Base-by-base conservation (phyloP, 1,284 basidiomycete species). In the Schizophyllum amplum region DNA sequence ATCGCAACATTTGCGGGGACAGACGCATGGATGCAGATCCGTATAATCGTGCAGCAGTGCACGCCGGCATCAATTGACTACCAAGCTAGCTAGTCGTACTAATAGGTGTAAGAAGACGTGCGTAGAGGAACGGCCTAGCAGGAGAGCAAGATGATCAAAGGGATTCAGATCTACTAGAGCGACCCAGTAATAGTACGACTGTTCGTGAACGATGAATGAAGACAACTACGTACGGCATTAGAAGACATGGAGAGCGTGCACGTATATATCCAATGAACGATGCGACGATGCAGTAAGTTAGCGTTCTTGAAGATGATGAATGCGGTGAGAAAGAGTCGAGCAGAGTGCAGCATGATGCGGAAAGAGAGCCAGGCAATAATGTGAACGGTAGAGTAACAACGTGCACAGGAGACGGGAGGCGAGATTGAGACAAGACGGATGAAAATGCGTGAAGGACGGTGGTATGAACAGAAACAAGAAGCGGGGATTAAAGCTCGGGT, bases 291-390 rank as follows among this genome's bases (percentile, higher is more conserved):
- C 33, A 21, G 26, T 17, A 27, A 58, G 24, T 58, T 53, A 51
- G 24, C 48, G 58, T 55, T 59, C 53, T 57, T 55, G 33, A 20
- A 27, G n/a, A 27, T 46, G 48, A 54, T 33, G 50, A 54, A 54
- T 57, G 61, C 57, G 55, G 53, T 50, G 33, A 17, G 33, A 42
- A 9, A 42, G 17, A 42, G 33, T 42, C 33, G 17, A 42, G 33
- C 33, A 42, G 33, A 42, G 17, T 42, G 33, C 33, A 42, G 33
- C 33, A 42, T 42, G 33, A 42, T 42, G 33, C 11, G 11, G 33
- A 42, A 17, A 42, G 33, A 9, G 33, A 42, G 33, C 17, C 33
- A 17, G 33, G 11, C 33, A 42, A 42, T 42, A 42, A 42, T 42
- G 33, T 42, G 33, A 17, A 42, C 33, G 33, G 33, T 42, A 42